Conservation (phyloP, 352 stramenopile species). For the Globisporangium lucens region DNA sequence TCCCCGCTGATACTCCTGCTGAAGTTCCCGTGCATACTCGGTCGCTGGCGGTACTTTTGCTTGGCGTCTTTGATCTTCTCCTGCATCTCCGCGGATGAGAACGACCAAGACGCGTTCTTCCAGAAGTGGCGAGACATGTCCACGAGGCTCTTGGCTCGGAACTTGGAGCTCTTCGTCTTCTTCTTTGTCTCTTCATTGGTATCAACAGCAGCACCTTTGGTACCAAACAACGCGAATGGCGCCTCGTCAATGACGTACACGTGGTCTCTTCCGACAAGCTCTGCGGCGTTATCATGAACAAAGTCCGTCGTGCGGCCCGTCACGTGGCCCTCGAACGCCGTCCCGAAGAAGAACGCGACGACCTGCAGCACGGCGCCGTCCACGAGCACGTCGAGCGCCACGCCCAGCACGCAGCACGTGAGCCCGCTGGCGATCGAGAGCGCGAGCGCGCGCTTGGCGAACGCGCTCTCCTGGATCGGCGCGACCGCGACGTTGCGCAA, state of each 20-base stretch:
- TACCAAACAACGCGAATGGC: neutral
- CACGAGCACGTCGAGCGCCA: slow-evolving; percentile 26
- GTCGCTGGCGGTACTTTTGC: slow-evolving; percentile 6
- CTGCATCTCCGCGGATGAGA: slow-evolving; percentile 13
- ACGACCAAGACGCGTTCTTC: slow-evolving; percentile 21
- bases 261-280: slow-evolving; percentile 17
- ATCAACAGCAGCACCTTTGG: too few species aligned
- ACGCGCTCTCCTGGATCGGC: slow-evolving; percentile 16
- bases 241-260: slow-evolving; percentile 13
- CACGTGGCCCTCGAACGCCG: slow-evolving; percentile 14
- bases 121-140: slow-evolving; percentile 7
- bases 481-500: slow-evolving; percentile 12
- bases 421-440: slow-evolving; percentile 24
- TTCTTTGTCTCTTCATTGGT: neutral
- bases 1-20: neutral
- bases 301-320: slow-evolving; percentile 13
- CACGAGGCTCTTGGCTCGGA: slow-evolving; percentile 2
- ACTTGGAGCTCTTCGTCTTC: neutral
- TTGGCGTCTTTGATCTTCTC: slow-evolving; percentile 12
- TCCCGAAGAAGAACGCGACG: slow-evolving; percentile 20
- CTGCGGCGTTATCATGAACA: slow-evolving; percentile 6
- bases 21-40: slow-evolving; percentile 7
- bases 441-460: slow-evolving; percentile 22
- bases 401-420: slow-evolving; percentile 25
- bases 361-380: slow-evolving; percentile 26